Evolutionary conservation across 441 rosid species (phyloP), one percentile per base, ranked within the genome.

Genomic region (Populus hybrid): DNA sequence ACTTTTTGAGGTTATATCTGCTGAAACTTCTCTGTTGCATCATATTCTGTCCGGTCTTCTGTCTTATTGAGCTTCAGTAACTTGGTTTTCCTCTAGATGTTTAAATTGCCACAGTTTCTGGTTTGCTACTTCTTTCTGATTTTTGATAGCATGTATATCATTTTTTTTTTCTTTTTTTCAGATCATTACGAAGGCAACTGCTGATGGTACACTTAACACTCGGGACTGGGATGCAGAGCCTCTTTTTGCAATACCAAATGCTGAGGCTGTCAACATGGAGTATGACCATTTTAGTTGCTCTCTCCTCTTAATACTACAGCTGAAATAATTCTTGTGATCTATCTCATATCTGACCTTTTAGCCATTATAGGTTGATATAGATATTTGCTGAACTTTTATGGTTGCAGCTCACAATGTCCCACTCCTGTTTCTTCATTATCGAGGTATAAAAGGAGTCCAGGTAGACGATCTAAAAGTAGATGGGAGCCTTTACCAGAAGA

Each of bases 401-500:
- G 68, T 76, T 78, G 70, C 79, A 84, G 82, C 80, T 80, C 84
- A 63, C 91, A 79, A 71, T 75, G 78, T 83, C 77, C 91, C 72
- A 77, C 81, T 67, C 78, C 83, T 63, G 74, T 81, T 78, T 80
- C 90, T 78, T 70, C 85, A 36, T 82, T 87, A 74, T 78, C 87
- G 50, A 87, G 82, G 77, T 84, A 77, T 74, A 87, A 81, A 83
- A 92, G 83, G 83, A 96, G 95, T 83, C 98, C 97, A 75, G 80
- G 85, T 74, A 90, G 88, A 82, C 89, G 97, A 83, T 69, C 94
- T 79, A 30, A 96, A 96, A 94, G 99, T 83, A 89, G 99, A 81
- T 96, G 99, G 99, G 99, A 94, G 90, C 99, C 99, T 76, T 77
- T 97, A 77, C 87, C 82, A 30, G 97, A 91, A 84, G 90, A 85